Evolutionary conservation across 768 basidiomycete species (phyloP).

Genomic region (Mycena filopes): DNA sequence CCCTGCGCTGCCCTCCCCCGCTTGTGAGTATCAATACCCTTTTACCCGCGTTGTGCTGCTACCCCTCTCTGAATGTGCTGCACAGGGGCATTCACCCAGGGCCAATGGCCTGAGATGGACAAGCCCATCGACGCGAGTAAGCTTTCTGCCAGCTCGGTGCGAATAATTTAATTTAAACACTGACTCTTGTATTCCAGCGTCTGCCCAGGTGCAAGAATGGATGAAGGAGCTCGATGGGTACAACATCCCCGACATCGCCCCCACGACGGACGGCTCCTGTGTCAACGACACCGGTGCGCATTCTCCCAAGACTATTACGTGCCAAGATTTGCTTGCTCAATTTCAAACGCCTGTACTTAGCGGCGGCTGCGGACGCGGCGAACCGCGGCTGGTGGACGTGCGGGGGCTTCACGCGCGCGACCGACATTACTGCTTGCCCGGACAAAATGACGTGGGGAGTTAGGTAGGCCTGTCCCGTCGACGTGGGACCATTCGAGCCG

Average conservation of each 20-base stretch:
- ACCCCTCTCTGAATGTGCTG: not conserved
- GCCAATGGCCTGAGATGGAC: constrained; percentile 24
- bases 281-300: constrained; percentile 49
- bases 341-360: constrained; percentile 9
- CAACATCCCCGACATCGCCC: constrained; percentile 71
- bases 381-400: constrained; percentile 93
- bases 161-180: not conserved
- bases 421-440: constrained; percentile 76
- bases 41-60: not conserved
- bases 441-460: constrained; percentile 82
- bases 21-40: constrained; percentile 56
- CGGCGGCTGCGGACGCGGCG: constrained; percentile 64
- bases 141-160: not conserved
- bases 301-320: not conserved
- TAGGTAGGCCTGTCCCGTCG: constrained; percentile 41
- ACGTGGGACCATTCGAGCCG: constrained; percentile 4
- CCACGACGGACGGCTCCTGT: constrained; percentile 79
- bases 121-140: constrained; percentile 24
- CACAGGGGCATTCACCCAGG: constrained; percentile 13
- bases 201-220: constrained; percentile 74
- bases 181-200: constrained; percentile 45
- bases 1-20: constrained; percentile 68
- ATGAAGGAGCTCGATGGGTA: constrained; percentile 79
- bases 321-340: constrained; percentile 40
- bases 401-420: constrained; percentile 70